Base-by-base conservation (phyloP, 2,329 filamentous ascomycete species). In the Xylariaceae sp. region DNA sequence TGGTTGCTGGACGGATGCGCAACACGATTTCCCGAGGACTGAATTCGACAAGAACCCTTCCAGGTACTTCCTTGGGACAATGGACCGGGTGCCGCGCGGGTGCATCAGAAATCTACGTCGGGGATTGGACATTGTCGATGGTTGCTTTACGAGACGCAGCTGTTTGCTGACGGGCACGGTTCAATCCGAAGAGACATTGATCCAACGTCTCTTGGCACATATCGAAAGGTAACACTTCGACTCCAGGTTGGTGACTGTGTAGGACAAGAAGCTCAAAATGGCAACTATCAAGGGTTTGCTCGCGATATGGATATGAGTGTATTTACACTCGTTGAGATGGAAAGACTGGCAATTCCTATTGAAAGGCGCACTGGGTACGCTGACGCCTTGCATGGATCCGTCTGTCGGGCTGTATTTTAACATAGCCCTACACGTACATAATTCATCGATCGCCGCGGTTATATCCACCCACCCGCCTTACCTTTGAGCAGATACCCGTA, bases 141-240 rank as follows among this genome's bases (percentile, higher is more conserved):
- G 62, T 52, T 56, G 48, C 51, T 65, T 65, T 69, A 66, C 65
- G 67, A 68, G 56, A 57, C 23, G 50, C 57, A 59, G 52, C 51
- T 59, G 56, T 59, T 59, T 60, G 59, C 62, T 67, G 65, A 65
- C 62, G 51, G 23, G 60, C 57, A 54, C 55, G 40, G 50, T 51
- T 56, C 54, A 44, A 53, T 60, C 40, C 41, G 42, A 26, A 9
- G 4, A 26, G 23, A 26, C 9, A 26, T 26, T 26, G 23, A n/a
- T n/a, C n/a, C n/a, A n/a, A n/a, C n/a, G 23, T 26, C 4, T 26
- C 23, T 26, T 26, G 23, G 23, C 23, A 9, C 23, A 26, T 44
- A 43, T 52, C 44, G n/a, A 46, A 32, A 50, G 48, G 54, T 37
- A 50, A 44, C 50, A 50, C 37, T 16, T 54, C 57, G 40, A 37